These are phyloP conservation scores for Neoboletus subvelutipes DNA, from an alignment of 768 basidiomycete genomes.

Conservation along the genomic window DNA sequence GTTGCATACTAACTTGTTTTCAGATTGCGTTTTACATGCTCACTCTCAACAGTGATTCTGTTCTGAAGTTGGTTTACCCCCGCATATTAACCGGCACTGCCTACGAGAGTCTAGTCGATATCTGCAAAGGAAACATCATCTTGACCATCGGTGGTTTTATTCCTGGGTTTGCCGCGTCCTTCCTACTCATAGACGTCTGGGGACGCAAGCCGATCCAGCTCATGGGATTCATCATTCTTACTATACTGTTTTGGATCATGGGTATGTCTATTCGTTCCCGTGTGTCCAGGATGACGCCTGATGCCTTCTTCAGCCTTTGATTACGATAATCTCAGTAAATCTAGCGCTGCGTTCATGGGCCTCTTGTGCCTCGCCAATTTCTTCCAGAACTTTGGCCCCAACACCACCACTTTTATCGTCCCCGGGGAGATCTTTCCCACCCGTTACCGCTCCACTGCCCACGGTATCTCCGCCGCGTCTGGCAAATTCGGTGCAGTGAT, in stretches of 20 bases:
- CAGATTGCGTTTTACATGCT: slow-evolving; percentile 85
- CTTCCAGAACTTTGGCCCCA: slow-evolving; percentile 85
- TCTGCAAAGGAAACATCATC: slow-evolving; percentile 69
- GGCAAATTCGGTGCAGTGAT: slow-evolving; percentile 82
- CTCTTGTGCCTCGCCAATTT: slow-evolving; percentile 80
- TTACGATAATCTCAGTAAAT: slow-evolving; percentile 43
- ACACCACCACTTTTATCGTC: slow-evolving; percentile 73
- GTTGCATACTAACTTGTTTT: not conserved
- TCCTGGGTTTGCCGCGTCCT: slow-evolving; percentile 61
- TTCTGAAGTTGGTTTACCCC: not conserved
- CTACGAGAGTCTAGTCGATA: slow-evolving; percentile 55
- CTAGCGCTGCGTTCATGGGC: slow-evolving; percentile 58
- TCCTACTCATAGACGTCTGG: slow-evolving; percentile 67
- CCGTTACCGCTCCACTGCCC: slow-evolving; percentile 76
- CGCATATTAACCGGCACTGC: slow-evolving; percentile 7
- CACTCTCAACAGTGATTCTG: slow-evolving; percentile 60
- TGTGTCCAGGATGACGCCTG: not conserved
- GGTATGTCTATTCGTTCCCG: slow-evolving; percentile 39
- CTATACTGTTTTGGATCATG: slow-evolving; percentile 63
- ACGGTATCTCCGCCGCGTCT: slow-evolving; percentile 78
- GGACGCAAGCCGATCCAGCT: slow-evolving; percentile 79
- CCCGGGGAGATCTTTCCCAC: slow-evolving; percentile 85
- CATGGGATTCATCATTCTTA: slow-evolving; percentile 68
- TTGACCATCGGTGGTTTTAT: slow-evolving; percentile 71
- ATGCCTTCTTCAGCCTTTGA: slow-evolving; percentile 50